These are phyloP conservation scores for Eutrema japonicum DNA, from an alignment of 345 rosid species.

Conservation along the genomic window DNA sequence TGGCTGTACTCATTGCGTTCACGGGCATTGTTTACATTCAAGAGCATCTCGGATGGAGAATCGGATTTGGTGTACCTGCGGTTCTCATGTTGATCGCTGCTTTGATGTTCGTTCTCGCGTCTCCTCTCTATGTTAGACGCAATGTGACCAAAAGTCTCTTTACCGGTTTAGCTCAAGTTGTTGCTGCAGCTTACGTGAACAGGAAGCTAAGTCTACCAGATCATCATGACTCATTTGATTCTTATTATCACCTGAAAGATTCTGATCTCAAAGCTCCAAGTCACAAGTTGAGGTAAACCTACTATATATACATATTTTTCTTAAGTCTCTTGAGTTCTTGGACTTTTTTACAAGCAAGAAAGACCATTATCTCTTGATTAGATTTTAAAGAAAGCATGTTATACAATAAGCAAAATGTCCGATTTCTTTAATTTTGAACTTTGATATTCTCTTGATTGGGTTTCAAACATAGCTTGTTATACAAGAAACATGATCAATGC, in stretches of 20 bases:
- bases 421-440: slow-evolving; percentile 8
- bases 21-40: slow-evolving; percentile 65
- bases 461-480: slow-evolving; percentile 48
- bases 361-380: background rate
- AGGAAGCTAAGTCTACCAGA: slow-evolving; percentile 57
- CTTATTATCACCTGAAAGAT: slow-evolving; percentile 57
- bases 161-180: slow-evolving; percentile 57
- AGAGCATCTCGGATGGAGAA: slow-evolving; percentile 64
- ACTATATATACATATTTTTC: background rate
- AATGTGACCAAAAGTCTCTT: slow-evolving; percentile 51
- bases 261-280: slow-evolving; percentile 56
- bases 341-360: slow-evolving; percentile 16
- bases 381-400: background rate
- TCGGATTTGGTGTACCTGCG: slow-evolving; percentile 67
- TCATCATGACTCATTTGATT: slow-evolving; percentile 42
- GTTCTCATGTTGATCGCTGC: slow-evolving; percentile 57
- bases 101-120: slow-evolving; percentile 53
- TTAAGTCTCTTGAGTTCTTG: background rate
- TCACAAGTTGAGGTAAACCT: slow-evolving; percentile 54
- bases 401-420: background rate
- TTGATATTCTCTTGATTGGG: slow-evolving; percentile 32
- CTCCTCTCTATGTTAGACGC: slow-evolving; percentile 55
- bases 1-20: slow-evolving; percentile 57
- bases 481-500: slow-evolving; percentile 5
- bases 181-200: slow-evolving; percentile 54